Conservation (phyloP, 257 asterid species). For the Schizonepeta tenuifolia region DNA sequence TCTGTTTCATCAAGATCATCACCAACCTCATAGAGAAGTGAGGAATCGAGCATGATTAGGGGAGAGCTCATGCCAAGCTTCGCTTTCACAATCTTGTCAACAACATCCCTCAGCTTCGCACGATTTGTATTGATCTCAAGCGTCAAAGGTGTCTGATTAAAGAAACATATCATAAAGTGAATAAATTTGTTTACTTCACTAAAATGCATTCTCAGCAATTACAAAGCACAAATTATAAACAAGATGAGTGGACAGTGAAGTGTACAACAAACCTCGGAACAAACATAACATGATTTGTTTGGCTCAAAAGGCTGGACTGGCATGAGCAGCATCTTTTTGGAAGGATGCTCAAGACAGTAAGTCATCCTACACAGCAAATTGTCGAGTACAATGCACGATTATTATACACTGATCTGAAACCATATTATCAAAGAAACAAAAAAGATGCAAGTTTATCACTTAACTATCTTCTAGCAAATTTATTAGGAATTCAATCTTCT, state of each 20-base stretch:
- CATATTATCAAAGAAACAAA: not conserved
- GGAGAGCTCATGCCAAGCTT: constrained; percentile 95
- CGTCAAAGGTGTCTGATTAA: constrained; percentile 79
- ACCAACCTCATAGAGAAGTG: constrained; percentile 95
- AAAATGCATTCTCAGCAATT: not conserved
- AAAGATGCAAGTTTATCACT: not conserved
- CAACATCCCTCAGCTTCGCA: constrained; percentile 88
- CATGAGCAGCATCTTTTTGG: constrained; percentile 94
- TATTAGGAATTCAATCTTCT: not conserved
- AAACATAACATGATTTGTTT: constrained; percentile 85
- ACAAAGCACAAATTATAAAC: constrained; percentile 11
- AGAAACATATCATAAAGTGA: constrained; percentile 35
- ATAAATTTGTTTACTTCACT: constrained; percentile 10
- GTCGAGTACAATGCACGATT: constrained; percentile 4
- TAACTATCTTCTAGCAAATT: constrained; percentile 9
- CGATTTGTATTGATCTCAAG: constrained; percentile 81
- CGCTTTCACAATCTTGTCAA: constrained; percentile 85
- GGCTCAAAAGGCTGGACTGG: constrained; percentile 96
- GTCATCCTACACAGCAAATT: constrained; percentile 77
- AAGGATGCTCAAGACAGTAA: constrained; percentile 91
- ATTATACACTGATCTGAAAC: not conserved
- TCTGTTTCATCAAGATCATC: constrained; percentile 91
- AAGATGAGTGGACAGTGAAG: not conserved
- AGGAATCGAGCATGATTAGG: constrained; percentile 79
- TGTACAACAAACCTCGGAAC: constrained; percentile 77